Evolutionary conservation across 306 rosid species (phyloP), one percentile per base, ranked within the genome.

Genomic region (Abrus precatorius): DNA sequence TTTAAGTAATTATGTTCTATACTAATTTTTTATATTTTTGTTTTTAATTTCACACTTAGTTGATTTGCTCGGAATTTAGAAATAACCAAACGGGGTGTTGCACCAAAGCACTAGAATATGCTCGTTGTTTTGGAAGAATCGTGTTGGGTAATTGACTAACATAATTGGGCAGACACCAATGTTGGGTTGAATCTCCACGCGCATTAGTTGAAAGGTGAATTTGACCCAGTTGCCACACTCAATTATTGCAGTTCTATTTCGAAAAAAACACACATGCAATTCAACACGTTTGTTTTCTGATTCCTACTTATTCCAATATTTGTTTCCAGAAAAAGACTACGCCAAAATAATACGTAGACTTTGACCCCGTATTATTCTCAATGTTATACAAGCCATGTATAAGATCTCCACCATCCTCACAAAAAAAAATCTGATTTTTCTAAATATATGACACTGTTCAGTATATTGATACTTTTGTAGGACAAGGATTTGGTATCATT

Each of bases 71-170:
- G 7, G 6, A 75, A 59, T 13, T 29, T 20, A 44, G 47, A 66
- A 32, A 30, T 41, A 34, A 49, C 12, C 50, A 76, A 13, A 34
- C 4, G 28, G 9, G 55, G 1, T 49, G 70, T 56, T 47, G 30
- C 73, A 76, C 14, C 76, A 38, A 4, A 65, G 80, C 20, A 5
- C 75, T 45, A 12, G 80, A 74, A 66, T 33, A 27, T 65, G 75
- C 20, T 56, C 10, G 9, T 27, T 75, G 75, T 13, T 68, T 75
- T 28, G 77, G 75, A 50, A 68, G 9, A 69, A 57, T 9, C 28
- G 9, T 28, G 32, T 7, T 66, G 53, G 65, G 57, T 68, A 30
- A 57, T 59, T 76, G 85, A 76, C 60, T 52, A 56, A 40, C 38
- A 44, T 32, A 53, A 56, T 54, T 41, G 41, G 34, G 38, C 47